These are phyloP conservation scores for Lyophyllum atratum DNA, from an alignment of 768 basidiomycete species.

Conservation along the genomic window DNA sequence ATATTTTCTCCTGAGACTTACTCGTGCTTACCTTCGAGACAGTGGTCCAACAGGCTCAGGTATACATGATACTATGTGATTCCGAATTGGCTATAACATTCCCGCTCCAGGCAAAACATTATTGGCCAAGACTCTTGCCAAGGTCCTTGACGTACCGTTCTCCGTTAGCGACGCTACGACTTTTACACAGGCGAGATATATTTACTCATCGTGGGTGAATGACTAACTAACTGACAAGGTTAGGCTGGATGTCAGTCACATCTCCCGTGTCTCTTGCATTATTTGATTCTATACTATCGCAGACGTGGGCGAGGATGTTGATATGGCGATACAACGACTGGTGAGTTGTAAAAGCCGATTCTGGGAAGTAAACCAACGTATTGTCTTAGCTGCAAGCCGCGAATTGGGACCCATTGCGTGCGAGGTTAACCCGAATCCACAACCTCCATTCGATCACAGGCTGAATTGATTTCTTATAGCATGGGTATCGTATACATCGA, in stretches of 20 bases:
- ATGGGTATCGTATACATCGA: conserved; percentile 96
- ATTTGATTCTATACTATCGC: conserved; percentile 11
- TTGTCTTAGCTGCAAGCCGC: conserved; percentile 76
- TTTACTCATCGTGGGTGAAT: not conserved
- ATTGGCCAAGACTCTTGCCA: conserved; percentile 88
- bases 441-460: conserved; percentile 1
- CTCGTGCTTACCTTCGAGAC: not conserved
- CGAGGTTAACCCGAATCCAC: conserved; percentile 52
- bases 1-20: not conserved
- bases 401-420: conserved; percentile 83
- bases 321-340: conserved; percentile 85
- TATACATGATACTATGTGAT: conserved; percentile 26
- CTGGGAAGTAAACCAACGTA: not conserved
- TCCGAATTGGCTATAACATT: not conserved
- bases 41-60: conserved; percentile 89
- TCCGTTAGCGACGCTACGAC: conserved; percentile 92
- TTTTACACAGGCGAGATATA: conserved; percentile 73
- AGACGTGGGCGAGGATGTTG: conserved; percentile 98
- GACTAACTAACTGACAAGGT: conserved; percentile 1
- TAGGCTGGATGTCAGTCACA: conserved; percentile 70
- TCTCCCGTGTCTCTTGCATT: not conserved
- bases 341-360: conserved; percentile 36
- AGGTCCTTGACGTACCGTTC: conserved; percentile 91
- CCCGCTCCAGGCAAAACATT: conserved; percentile 75
- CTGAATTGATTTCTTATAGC: conserved; percentile 38